These are phyloP conservation scores for Lolium rigidum DNA, from an alignment of 176 grass and related monocot species.

Conservation along the genomic window DNA sequence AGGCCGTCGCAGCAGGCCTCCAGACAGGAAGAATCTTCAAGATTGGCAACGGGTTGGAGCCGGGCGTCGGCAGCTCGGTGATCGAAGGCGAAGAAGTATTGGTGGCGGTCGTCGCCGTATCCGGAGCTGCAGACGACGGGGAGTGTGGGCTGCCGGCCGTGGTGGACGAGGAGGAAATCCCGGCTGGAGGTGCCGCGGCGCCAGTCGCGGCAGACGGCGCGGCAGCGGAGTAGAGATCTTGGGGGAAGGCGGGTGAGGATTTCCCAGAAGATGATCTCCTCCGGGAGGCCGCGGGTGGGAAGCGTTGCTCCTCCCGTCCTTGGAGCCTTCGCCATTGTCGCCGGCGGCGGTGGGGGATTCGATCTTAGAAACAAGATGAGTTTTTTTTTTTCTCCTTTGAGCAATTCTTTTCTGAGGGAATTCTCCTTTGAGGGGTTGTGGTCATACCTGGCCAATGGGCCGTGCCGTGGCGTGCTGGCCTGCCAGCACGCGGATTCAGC, in stretches of 20 bases:
- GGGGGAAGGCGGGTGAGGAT: not conserved
- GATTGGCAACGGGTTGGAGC: not conserved
- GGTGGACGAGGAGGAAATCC: not conserved
- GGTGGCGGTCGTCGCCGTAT: not conserved
- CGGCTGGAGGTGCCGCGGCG: not conserved
- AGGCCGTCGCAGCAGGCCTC: not conserved
- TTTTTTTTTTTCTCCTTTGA: too few species aligned
- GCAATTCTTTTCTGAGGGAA: too few species aligned
- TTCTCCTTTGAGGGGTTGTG: not conserved
- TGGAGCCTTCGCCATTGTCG: too few species aligned
- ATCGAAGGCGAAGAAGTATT: not conserved
- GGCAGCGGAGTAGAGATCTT: not conserved
- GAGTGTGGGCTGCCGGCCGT: not conserved
- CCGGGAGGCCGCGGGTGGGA: not conserved
- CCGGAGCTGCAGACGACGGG: not conserved
- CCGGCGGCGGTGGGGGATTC: too few species aligned
- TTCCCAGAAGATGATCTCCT: not conserved
- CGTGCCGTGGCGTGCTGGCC: too few species aligned
- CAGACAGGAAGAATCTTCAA: not conserved
- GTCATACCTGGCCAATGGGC: too few species aligned
- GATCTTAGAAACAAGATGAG: too few species aligned
- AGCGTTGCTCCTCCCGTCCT: too few species aligned
- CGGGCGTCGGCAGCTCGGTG: not conserved
- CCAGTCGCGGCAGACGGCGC: not conserved
- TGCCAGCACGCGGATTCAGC: too few species aligned